Evolutionary conservation across 805 yeast genomes (phyloP).

Genomic region (Ogataea naganishii): DNA sequence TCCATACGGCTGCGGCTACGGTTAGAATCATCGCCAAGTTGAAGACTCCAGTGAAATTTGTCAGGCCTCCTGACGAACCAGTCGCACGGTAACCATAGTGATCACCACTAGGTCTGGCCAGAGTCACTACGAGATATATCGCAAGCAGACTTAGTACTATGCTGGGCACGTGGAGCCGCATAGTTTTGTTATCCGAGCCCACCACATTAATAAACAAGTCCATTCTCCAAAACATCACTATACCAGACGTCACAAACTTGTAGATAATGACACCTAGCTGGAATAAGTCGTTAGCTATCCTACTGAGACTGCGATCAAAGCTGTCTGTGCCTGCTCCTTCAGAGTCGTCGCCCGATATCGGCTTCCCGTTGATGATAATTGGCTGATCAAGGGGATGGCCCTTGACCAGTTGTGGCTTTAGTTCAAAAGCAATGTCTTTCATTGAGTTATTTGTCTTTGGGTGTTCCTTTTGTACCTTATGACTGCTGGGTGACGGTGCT

Average conservation of each 20-base stretch:
- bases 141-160: slow-evolving; percentile 5
- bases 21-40: no score
- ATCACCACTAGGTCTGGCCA: no score
- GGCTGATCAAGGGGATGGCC: slow-evolving; percentile 25
- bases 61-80: no score
- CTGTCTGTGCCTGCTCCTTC: background rate
- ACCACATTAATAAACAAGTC: slow-evolving; percentile 19
- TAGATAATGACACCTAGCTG: slow-evolving; percentile 5
- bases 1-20: no score
- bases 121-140: slow-evolving; percentile 7
- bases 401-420: slow-evolving; percentile 10
- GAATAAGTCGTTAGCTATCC: slow-evolving; percentile 9
- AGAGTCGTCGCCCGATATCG: slow-evolving; percentile 1
- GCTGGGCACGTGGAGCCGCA: slow-evolving; percentile 20
- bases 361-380: slow-evolving; percentile 6
- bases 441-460: slow-evolving; percentile 3
- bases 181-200: slow-evolving; percentile 11
- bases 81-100: no score
- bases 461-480: background rate
- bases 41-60: no score
- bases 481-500: no score
- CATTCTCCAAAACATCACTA: slow-evolving; percentile 16
- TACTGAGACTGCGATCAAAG: no score
- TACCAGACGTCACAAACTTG: slow-evolving; percentile 3
- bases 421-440: slow-evolving; percentile 22